phyloP scores from a whole-genome alignment of 371 early-diverging fungal genomes.

The Mucor plumbeus region DNA sequence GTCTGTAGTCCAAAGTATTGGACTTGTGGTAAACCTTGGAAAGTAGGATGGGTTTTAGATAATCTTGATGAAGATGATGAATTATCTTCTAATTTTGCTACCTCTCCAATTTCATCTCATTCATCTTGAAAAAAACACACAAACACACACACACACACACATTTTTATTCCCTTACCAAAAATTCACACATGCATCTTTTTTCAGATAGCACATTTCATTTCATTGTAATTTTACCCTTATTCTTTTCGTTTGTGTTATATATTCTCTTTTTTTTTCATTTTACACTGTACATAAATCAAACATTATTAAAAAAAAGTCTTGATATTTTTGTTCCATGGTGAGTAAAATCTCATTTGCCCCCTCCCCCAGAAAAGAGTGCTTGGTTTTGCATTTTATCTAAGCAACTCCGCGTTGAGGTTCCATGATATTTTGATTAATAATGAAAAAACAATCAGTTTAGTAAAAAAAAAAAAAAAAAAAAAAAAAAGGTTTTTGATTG shows the following conservation, averaged over 20 bases:
- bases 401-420: neutral
- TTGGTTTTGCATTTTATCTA: neutral
- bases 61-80: slow-evolving; percentile 29
- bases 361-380: neutral
- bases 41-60: slow-evolving; percentile 52
- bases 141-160: too few relatives aligned
- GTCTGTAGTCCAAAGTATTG: slow-evolving; percentile 55
- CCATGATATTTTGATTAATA: neutral
- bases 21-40: slow-evolving; percentile 54
- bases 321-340: neutral
- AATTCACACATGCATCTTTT: neutral
- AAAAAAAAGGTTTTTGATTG: neutral
- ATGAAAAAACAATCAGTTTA: too few relatives aligned
- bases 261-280: neutral
- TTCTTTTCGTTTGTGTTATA: slow-evolving; percentile 5
- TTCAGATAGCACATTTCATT: neutral
- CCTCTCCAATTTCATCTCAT: neutral
- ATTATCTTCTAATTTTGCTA: neutral
- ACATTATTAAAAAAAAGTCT: neutral
- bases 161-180: neutral
- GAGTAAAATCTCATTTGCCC: neutral
- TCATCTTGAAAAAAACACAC: neutral
- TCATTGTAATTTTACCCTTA: slow-evolving; percentile 1
- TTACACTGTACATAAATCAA: neutral
- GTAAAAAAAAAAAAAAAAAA: too few relatives aligned